Percentiles rank a stretch among this genome's conserved stretches.
These are phyloP conservation scores for Russula sp. DNA, from an alignment of 768 basidiomycete genomes.

Conservation along the genomic window DNA sequence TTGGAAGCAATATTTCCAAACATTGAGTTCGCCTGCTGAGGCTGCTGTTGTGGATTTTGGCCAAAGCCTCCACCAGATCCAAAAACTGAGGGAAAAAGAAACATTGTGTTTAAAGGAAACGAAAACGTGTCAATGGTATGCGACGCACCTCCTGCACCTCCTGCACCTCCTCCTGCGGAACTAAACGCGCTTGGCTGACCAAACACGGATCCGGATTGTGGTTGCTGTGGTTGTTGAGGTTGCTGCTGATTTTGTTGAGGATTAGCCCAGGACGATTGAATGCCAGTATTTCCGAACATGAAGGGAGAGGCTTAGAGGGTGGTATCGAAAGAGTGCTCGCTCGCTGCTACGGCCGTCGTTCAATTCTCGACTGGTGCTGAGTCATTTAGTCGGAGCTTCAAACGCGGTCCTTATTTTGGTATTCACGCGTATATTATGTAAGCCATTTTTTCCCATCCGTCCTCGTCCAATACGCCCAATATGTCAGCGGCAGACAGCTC, in stretches of 20 bases:
- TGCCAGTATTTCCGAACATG: conserved; percentile 58
- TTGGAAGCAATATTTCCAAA: conserved; percentile 59
- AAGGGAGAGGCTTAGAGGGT: conserved; percentile 19
- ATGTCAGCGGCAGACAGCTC: conserved; percentile 50
- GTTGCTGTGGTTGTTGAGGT: conserved; percentile 47
- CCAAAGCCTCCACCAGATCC: conserved; percentile 57
- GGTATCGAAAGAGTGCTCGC: background rate
- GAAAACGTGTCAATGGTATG: conserved; percentile 31
- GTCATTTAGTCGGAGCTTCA: conserved; percentile 25
- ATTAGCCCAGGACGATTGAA: conserved; percentile 67
- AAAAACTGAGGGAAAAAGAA: conserved; percentile 31
- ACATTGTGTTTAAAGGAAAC: conserved; percentile 11
- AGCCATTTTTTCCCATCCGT: background rate
- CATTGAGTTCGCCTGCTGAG: conserved; percentile 75
- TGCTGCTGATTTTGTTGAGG: conserved; percentile 66
- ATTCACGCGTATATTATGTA: conserved; percentile 18
- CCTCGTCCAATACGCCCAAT: conserved; percentile 32
- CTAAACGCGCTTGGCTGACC: conserved; percentile 70
- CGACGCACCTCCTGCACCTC: conserved; percentile 41
- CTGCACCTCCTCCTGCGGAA: conserved; percentile 54
- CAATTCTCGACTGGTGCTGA: conserved; percentile 2
- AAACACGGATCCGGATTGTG: conserved; percentile 50
- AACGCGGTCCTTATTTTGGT: conserved; percentile 20
- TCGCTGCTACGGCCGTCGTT: background rate
- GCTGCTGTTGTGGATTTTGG: conserved; percentile 40